These are phyloP conservation scores for Cucurbita pepo DNA, from an alignment of 306 rosid species.

Conservation along the genomic window DNA sequence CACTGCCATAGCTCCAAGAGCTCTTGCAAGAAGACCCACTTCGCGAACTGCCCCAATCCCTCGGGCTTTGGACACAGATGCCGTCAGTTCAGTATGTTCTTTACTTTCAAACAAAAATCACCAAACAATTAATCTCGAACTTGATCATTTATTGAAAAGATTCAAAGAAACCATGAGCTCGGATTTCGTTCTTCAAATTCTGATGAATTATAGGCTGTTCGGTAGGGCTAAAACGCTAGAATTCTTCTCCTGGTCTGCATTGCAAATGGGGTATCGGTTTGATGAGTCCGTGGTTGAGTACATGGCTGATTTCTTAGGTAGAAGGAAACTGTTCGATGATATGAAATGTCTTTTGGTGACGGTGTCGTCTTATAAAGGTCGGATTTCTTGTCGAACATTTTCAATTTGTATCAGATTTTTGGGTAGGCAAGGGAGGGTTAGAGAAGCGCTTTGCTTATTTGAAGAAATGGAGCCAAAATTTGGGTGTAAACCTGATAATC, in stretches of 20 bases:
- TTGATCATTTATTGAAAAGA: conserved; percentile 18
- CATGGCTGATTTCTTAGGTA: conserved; percentile 59
- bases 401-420: conserved; percentile 55
- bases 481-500: conserved; percentile 48
- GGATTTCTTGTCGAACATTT: conserved; percentile 30
- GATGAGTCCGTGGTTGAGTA: conserved; percentile 45
- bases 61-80: conserved; percentile 1
- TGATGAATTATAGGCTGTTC: conserved; percentile 39
- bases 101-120: conserved; percentile 21
- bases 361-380: conserved; percentile 24
- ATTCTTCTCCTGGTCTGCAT: conserved; percentile 57
- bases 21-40: conserved; percentile 11
- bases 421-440: conserved; percentile 55
- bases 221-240: conserved; percentile 47
- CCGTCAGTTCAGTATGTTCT: conserved; percentile 19
- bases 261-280: conserved; percentile 39
- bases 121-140: conserved; percentile 2
- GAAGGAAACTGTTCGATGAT: conserved; percentile 69
- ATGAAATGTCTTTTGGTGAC: conserved; percentile 49
- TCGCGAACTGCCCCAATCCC: conserved; percentile 7
- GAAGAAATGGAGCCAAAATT: conserved; percentile 44
- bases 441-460: conserved; percentile 45
- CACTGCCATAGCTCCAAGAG: conserved; percentile 9
- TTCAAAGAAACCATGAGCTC: conserved; percentile 23
- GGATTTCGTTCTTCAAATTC: conserved; percentile 33